phyloP scores from a whole-genome alignment of 2,329 filamentous ascomycete genomes.

The Cladobotryum protrusum region DNA sequence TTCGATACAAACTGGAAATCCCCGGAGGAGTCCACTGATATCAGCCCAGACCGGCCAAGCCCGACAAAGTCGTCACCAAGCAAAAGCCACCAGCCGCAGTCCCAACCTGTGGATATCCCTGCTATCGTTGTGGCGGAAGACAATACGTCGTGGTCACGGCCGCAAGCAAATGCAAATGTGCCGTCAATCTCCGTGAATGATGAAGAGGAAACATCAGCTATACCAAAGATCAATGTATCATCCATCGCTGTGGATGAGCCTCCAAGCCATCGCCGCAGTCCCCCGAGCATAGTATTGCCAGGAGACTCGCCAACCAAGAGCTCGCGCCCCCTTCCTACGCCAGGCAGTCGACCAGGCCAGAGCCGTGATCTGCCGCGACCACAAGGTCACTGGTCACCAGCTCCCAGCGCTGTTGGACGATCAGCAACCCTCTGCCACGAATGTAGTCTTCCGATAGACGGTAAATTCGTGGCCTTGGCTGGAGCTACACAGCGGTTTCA shows the following conservation, averaged over 20 bases:
- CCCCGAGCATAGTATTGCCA: constrained; percentile 44
- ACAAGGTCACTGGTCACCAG: constrained; percentile 55
- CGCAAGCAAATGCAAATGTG: constrained; percentile 24
- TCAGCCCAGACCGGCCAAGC: constrained; percentile 41
- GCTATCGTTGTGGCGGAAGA: constrained; percentile 48
- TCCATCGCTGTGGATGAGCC: constrained; percentile 39
- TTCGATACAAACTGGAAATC: constrained; percentile 82
- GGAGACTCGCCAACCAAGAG: constrained; percentile 27
- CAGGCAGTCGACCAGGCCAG: constrained; percentile 29
- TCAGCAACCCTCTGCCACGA: constrained; percentile 73
- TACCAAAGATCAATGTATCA: constrained; percentile 41
- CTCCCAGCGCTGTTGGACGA: constrained; percentile 39
- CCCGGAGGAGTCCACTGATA: constrained; percentile 63
- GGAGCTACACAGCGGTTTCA: constrained; percentile 75
- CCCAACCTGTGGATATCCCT: constrained; percentile 41
- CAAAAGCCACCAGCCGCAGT: constrained; percentile 13
- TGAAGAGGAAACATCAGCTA: constrained; percentile 18
- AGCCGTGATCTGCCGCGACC: constrained; percentile 34
- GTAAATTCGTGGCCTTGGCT: constrained; percentile 79
- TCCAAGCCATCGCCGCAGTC: constrained; percentile 26
- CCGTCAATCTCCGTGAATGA: constrained; percentile 32
- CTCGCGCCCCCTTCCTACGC: constrained; percentile 38
- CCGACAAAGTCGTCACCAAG: constrained; percentile 23
- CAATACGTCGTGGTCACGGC: constrained; percentile 28
- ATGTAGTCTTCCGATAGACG: constrained; percentile 78